phyloP scores from a whole-genome alignment of 169 alveolate genomes.

The Plasmodium berghei region DNA sequence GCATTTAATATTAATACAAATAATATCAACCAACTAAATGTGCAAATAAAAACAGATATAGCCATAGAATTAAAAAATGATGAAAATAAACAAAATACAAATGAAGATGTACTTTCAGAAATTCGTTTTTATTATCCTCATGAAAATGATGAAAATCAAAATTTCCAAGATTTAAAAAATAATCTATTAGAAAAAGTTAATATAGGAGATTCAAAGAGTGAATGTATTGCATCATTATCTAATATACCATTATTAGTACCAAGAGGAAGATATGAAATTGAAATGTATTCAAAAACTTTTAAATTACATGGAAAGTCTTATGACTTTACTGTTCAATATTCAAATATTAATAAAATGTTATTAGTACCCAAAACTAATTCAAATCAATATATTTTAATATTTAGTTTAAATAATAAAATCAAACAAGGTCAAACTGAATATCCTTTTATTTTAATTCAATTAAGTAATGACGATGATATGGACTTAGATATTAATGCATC shows the following conservation, averaged over 20 bases:
- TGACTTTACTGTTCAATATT: slow-evolving; percentile 94
- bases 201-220: slow-evolving; percentile 92
- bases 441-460: slow-evolving; percentile 95
- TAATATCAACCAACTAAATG: slow-evolving; percentile 87
- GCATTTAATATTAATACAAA: slow-evolving; percentile 88
- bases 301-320: slow-evolving; percentile 97
- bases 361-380: slow-evolving; percentile 96
- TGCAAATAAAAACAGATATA: slow-evolving; percentile 90
- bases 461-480: slow-evolving; percentile 93
- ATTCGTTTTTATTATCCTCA: slow-evolving; percentile 77
- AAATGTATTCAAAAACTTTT: slow-evolving; percentile 91
- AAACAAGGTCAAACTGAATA: slow-evolving; percentile 97
- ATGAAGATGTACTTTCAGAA: slow-evolving; percentile 61
- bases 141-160: slow-evolving; percentile 65
- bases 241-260: slow-evolving; percentile 96
- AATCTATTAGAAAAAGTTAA: slow-evolving; percentile 92
- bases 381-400: slow-evolving; percentile 92
- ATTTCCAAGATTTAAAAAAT: slow-evolving; percentile 62
- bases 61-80: slow-evolving; percentile 88
- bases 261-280: slow-evolving; percentile 96
- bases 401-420: slow-evolving; percentile 94
- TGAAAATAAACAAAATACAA: slow-evolving; percentile 21
- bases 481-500: slow-evolving; percentile 92
- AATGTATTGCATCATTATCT: slow-evolving; percentile 91
- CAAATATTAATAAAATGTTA: slow-evolving; percentile 93